These are phyloP conservation scores for Jamesozyma rosinii DNA, from an alignment of 805 yeast species.

Conservation along the genomic window DNA sequence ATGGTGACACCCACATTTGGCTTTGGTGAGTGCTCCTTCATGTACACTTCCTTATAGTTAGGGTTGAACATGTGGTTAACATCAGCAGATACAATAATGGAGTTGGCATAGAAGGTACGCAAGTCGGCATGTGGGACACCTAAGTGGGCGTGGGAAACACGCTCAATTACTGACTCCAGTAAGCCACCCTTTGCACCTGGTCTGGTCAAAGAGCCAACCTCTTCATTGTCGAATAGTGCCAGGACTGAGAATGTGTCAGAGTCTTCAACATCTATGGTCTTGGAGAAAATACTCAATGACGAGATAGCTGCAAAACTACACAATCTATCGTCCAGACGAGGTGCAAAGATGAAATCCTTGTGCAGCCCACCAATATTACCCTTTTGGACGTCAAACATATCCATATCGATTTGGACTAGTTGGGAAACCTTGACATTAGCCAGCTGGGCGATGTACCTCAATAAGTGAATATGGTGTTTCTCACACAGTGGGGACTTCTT, in stretches of 20 bases:
- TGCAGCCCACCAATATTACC: constrained; percentile 71
- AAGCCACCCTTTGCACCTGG: constrained; percentile 78
- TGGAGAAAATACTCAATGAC: constrained; percentile 44
- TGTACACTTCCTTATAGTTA: constrained; percentile 56
- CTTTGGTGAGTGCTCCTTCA: constrained; percentile 70
- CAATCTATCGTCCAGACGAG: constrained; percentile 77
- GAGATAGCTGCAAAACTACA: constrained; percentile 66
- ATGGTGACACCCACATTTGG: constrained; percentile 71
- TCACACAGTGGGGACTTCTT: constrained; percentile 56
- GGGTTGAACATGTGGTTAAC: constrained; percentile 79
- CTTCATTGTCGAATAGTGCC: constrained; percentile 71
- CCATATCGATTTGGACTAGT: constrained; percentile 63
- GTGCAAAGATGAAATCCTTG: constrained; percentile 68
- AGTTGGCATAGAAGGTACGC: constrained; percentile 53
- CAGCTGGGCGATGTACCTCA: constrained; percentile 58
- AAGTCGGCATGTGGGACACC: constrained; percentile 14
- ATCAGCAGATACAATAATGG: constrained; percentile 74
- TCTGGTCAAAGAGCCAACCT: constrained; percentile 70
- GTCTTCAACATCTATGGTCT: constrained; percentile 34
- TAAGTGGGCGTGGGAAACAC: constrained; percentile 36
- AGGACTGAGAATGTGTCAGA: constrained; percentile 44
- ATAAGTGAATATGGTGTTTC: constrained; percentile 55
- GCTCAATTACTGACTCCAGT: constrained; percentile 52
- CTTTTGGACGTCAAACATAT: constrained; percentile 71
- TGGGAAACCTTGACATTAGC: constrained; percentile 52